Conservation (phyloP, 495 filamentous ascomycete species). For the Penicillium arizonense region DNA sequence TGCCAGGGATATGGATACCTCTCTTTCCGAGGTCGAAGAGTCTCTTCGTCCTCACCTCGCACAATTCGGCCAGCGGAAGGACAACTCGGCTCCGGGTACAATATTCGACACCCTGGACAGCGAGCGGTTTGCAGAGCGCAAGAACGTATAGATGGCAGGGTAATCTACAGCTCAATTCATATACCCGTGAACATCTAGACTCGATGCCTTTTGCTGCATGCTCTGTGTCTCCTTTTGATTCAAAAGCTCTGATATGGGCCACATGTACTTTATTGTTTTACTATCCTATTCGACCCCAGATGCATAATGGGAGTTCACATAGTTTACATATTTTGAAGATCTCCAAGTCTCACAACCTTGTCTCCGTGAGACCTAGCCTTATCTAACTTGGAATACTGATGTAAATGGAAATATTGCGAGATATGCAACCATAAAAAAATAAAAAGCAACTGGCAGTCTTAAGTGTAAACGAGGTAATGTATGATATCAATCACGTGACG, state of each 20-base stretch:
- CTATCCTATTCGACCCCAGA: constrained; percentile 10
- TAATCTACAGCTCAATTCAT: constrained; percentile 16
- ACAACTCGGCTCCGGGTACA: constrained; percentile 18
- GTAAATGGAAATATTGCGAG: too few relatives aligned
- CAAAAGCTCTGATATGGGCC: constrained; percentile 7
- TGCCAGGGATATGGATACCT: constrained; percentile 62
- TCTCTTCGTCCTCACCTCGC: constrained; percentile 61
- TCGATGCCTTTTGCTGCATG: constrained; percentile 21
- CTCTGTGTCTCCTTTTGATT: constrained; percentile 2
- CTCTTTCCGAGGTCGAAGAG: constrained; percentile 55
- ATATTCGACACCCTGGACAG: constrained; percentile 32
- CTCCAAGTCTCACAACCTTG: background rate
- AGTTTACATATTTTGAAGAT: constrained; percentile 1
- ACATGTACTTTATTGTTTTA: constrained; percentile 23
- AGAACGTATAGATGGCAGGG: constrained; percentile 21
- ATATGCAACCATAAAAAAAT: background rate
- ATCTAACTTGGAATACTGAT: too few relatives aligned
- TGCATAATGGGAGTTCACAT: constrained; percentile 5
- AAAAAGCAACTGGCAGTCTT: background rate
- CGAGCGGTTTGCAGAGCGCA: constrained; percentile 31
- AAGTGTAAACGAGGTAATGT: background rate
- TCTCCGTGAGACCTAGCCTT: background rate
- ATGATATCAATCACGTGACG: constrained; percentile 9
- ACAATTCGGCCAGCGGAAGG: constrained; percentile 59
- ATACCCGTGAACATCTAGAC: constrained; percentile 15